These are phyloP conservation scores for Podila epicladia DNA, from an alignment of 192 early-diverging fungal species.

Conservation along the genomic window DNA sequence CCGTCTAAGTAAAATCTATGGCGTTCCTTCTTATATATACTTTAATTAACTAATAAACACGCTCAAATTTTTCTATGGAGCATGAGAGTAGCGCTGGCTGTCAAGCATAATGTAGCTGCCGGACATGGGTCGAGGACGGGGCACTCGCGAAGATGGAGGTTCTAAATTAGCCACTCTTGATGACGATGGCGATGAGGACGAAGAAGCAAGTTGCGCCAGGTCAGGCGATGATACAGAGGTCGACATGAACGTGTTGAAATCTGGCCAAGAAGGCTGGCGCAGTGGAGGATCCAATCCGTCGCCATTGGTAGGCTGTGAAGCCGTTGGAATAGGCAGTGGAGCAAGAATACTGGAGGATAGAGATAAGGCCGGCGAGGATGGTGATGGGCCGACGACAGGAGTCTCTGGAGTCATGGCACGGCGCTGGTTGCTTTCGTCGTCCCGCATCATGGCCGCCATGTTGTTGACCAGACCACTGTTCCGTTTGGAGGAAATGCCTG, in stretches of 20 bases:
- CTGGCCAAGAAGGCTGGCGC: neutral
- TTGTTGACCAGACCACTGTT: neutral
- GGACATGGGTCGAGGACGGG: neutral
- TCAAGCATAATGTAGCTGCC: neutral
- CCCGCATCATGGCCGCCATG: neutral
- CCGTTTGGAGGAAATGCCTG: neutral
- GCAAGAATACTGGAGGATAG: too few relatives aligned
- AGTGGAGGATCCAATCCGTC: neutral
- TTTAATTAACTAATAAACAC: neutral
- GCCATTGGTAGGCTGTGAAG: too few relatives aligned
- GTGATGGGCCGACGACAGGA: too few relatives aligned
- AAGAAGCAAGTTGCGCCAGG: neutral
- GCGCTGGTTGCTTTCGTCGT: neutral
- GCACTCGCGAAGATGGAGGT: too few relatives aligned
- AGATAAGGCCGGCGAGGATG: too few relatives aligned
- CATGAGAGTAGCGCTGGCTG: neutral
- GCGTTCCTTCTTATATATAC: too few relatives aligned
- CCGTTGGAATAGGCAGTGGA: too few relatives aligned
- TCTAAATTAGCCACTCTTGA: neutral
- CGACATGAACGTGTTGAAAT: constrained; percentile 1
- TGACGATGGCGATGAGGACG: neutral
- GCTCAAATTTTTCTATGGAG: neutral
- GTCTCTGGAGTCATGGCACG: too few relatives aligned
- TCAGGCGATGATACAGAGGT: neutral
- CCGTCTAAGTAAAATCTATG: neutral